Base-by-base conservation (phyloP, 2,329 filamentous ascomycete species). In the Apiospora pterosperma region DNA sequence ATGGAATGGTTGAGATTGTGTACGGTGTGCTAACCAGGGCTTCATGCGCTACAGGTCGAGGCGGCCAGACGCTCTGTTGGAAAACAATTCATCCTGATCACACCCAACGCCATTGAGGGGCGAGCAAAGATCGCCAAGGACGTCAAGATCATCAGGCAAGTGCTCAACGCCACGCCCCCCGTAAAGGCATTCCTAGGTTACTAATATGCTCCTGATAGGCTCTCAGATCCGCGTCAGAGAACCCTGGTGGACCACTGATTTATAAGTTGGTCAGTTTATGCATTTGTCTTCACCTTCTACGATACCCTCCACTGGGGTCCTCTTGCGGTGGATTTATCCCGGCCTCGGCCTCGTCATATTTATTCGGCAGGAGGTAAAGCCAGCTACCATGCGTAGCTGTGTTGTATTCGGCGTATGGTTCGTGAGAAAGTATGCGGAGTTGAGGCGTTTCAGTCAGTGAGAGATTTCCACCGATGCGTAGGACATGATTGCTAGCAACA, bases 71-170 rank as follows among this genome's bases (percentile, higher is more conserved):
- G 91, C 36, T 92, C 92, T 1, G 90, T 96, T n/a, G 93, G 93
- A 31, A 87, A 93, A 67, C 96, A 99, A 76, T 99, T 96, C 73
- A 94, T 99, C 68, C 86, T 99, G 63, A 99, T 99, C 75, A 97
- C 95, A 2, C 96, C 96, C 34, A 96, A 97, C 71, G 90, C 90
- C 59, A 93, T 97, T 74, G 81, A 88, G 76, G 82, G 84, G 70
- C 77, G 85, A 71, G 83, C 82, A 31, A 79, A 81, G 59, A 75
- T 87, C 39, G 85, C 87, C 67, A 83, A 83, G 64, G 92, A 96
- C 72, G 92, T 96, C 66, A 92, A 89, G 73, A 89, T 96, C 67
- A 91, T 92, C 76, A 88, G 90, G 88, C 89, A 78, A 69, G 82
- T 75, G n/a, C 31, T 21, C 41, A 61, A 16, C 16, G 23, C 65